Base-by-base conservation (phyloP, 2,329 filamentous ascomycete species). In the Lizonia empirigonia region DNA sequence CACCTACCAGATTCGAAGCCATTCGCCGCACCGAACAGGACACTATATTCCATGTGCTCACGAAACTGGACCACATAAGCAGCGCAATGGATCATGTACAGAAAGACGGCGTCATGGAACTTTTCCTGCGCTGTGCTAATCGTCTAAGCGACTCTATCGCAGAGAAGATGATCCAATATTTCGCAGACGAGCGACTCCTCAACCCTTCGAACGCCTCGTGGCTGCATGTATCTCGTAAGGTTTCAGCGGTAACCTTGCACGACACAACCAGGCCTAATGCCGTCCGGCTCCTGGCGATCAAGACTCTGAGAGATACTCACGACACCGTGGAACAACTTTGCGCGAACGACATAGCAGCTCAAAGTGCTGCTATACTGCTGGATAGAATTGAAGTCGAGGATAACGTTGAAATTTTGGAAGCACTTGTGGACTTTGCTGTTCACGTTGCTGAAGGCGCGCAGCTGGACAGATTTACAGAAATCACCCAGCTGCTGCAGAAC, bases 201-300 rank as follows among this genome's bases (percentile, higher is more conserved):
- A 87, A 86, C 35, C 88, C 88, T 2, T 89, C 88, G 0, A 86
- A 90, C 60, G 72, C 80, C 37, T 77, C 83, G 27, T 91, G 88
- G 88, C 80, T 87, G 55, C 74, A 80, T 2, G 88, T 89, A 44
- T 77, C 88, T 45, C 74, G 76, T 13, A 73, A 83, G 20, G 79
- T 91, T 1, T 69, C 90, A 13, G 76, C 82, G 16, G 80, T 80
- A 1, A 87, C 91, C 63, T 85, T 89, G 60, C 80, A 81, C 33
- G 83, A 89, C 62, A 78, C 78, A 24, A 76, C 72, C 9, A 82
- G 87, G 34, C 85, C 85, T 10, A 80, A 84, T 2, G 74, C 82
- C 44, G 83, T 88, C 42, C 82, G 89, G 20, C 75, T 88, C 2
- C 77, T 81, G 44, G 85, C 86, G 13, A 73, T 91, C 38, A 80